Evolutionary conservation across 495 filamentous ascomycete genomes (phyloP).

Genomic region (Trichoderma asperelloides): DNA sequence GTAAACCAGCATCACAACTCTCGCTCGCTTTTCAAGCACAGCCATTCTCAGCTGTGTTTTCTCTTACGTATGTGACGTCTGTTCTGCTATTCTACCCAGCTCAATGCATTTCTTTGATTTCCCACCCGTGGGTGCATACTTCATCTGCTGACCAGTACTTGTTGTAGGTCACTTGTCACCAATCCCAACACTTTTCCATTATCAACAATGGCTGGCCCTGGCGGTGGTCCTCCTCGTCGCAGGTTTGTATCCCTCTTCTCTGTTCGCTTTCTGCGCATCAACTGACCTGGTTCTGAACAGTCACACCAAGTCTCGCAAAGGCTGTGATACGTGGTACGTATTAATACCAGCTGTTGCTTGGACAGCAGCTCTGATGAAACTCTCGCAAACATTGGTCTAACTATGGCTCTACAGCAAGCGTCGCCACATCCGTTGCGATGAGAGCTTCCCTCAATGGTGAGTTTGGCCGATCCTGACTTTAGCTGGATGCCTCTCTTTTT

Average conservation of each 20-base stretch:
- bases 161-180: background rate
- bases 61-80: background rate
- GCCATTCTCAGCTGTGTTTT: background rate
- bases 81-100: background rate
- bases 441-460: slow-evolving; percentile 96
- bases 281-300: slow-evolving; percentile 31
- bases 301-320: slow-evolving; percentile 97
- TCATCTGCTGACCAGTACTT: background rate
- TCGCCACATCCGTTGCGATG: slow-evolving; percentile 95
- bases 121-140: background rate
- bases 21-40: background rate
- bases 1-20: background rate
- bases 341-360: slow-evolving; percentile 3
- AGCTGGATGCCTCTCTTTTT: background rate
- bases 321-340: slow-evolving; percentile 72
- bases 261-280: background rate
- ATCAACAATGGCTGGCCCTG: slow-evolving; percentile 58
- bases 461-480: slow-evolving; percentile 15
- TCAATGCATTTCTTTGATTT: too few relatives aligned
- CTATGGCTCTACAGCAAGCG: slow-evolving; percentile 47
- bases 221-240: slow-evolving; percentile 62
- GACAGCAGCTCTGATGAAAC: slow-evolving; percentile 17
- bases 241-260: slow-evolving; percentile 27
- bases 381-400: background rate
- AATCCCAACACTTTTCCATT: background rate